A percentile compares a stretch with the other conserved stretches of the same genome.
Evolutionary conservation across 768 basidiomycete species (phyloP).

Genomic region (Lentinula lateritia): DNA sequence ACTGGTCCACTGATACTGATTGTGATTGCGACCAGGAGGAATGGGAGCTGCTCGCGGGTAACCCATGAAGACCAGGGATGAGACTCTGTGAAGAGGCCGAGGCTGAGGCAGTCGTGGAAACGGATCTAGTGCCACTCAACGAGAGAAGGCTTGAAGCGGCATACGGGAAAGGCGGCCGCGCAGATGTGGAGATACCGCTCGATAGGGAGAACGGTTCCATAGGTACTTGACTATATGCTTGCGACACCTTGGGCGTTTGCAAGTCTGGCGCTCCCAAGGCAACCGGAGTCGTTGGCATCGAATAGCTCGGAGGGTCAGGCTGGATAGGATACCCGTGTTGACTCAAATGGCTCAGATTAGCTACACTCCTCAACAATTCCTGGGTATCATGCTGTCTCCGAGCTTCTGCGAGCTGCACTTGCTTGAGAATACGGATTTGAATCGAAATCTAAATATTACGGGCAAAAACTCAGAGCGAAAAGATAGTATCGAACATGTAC

Average conservation of each 20-base stretch:
- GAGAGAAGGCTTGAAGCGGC: not conserved
- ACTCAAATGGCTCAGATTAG: not conserved
- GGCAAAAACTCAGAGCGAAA: not conserved
- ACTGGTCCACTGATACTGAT: not conserved
- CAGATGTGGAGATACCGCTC: not conserved
- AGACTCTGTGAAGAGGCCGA: not conserved
- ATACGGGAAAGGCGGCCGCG: not conserved
- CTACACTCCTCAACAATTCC: not conserved
- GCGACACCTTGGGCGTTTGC: not conserved
- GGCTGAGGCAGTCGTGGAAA: not conserved
- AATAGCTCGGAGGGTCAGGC: not conserved
- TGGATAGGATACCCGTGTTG: not conserved
- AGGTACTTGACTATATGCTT: not conserved
- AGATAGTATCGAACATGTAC: slow-evolving; percentile 13
- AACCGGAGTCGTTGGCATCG: not conserved
- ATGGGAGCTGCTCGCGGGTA: not conserved
- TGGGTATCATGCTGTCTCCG: not conserved
- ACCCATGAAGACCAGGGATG: not conserved
- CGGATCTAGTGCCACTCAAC: not conserved
- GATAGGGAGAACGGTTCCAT: not conserved
- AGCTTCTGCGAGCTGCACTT: slow-evolving; percentile 36
- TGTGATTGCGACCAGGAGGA: not conserved
- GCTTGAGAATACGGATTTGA: slow-evolving; percentile 49
- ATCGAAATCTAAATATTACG: slow-evolving; percentile 31
- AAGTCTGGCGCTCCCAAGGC: not conserved